These are phyloP conservation scores for Penicillium goetzii DNA, from an alignment of 495 filamentous ascomycete genomes.

Conservation along the genomic window DNA sequence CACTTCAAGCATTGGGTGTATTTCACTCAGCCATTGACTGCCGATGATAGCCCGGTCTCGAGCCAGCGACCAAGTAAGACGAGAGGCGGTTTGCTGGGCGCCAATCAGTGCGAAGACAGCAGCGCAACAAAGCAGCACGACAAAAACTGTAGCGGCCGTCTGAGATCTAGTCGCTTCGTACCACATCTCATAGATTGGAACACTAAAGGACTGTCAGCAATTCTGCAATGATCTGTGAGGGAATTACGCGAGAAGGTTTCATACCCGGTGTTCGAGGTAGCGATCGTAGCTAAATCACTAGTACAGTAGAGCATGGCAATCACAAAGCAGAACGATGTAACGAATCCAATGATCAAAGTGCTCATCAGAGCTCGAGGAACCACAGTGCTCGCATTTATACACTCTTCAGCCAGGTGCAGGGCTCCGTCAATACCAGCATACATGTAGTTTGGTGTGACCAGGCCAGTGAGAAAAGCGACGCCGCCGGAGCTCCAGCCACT, in stretches of 20 bases:
- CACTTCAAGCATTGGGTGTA: slow-evolving; percentile 22
- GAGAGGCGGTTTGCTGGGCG: slow-evolving; percentile 39
- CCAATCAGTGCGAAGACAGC: slow-evolving; percentile 34
- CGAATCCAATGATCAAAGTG: slow-evolving; percentile 35
- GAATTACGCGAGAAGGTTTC: slow-evolving; percentile 13
- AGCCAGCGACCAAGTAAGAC: slow-evolving; percentile 46
- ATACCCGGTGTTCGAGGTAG: slow-evolving; percentile 28
- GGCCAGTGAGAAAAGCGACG: slow-evolving; percentile 34
- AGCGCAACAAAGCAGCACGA: slow-evolving; percentile 25
- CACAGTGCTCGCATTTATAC: slow-evolving; percentile 25
- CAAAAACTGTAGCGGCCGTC: slow-evolving; percentile 35
- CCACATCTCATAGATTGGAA: slow-evolving; percentile 34
- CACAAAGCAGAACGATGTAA: slow-evolving; percentile 34
- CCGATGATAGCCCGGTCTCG: slow-evolving; percentile 35
- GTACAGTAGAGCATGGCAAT: slow-evolving; percentile 38
- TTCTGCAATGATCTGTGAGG: slow-evolving; percentile 13
- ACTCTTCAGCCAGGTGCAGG: slow-evolving; percentile 42
- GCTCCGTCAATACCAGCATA: slow-evolving; percentile 42
- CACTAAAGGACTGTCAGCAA: slow-evolving; percentile 27
- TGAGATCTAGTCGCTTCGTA: slow-evolving; percentile 32
- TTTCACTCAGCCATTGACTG: slow-evolving; percentile 22
- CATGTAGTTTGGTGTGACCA: slow-evolving; percentile 35
- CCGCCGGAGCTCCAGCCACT: slow-evolving; percentile 36
- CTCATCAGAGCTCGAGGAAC: slow-evolving; percentile 37
- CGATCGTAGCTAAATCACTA: slow-evolving; percentile 21